Evolutionary conservation across 129 eudicot genomes (phyloP).

Genomic region (Logfia minima): DNA sequence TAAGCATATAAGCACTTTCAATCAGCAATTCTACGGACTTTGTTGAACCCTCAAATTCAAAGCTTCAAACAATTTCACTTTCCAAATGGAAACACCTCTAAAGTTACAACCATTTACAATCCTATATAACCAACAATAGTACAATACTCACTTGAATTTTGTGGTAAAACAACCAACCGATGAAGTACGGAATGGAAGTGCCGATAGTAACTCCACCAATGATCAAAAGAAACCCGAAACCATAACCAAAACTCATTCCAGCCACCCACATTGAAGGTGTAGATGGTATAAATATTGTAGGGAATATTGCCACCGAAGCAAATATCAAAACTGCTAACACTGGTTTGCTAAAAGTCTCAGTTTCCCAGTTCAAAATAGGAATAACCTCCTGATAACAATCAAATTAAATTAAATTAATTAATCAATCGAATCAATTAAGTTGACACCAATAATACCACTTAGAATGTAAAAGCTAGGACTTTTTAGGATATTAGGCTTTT

Average conservation of each 20-base stretch:
- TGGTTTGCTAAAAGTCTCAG: constrained; percentile 65
- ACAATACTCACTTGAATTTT: constrained; percentile 65
- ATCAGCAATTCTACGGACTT: not conserved
- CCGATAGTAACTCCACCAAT: constrained; percentile 68
- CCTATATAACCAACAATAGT: constrained; percentile 10
- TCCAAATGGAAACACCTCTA: no score
- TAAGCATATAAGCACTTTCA: not conserved
- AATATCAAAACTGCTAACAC: constrained; percentile 65
- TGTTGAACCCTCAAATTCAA: no score
- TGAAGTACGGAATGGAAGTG: constrained; percentile 71
- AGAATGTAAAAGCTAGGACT: not conserved
- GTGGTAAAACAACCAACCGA: constrained; percentile 71
- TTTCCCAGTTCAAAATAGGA: constrained; percentile 83
- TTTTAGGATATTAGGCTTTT: not conserved
- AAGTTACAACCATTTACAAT: no score
- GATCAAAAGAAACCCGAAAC: constrained; percentile 71
- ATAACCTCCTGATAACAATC: constrained; percentile 59
- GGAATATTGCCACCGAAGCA: constrained; percentile 77
- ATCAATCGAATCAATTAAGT: not conserved
- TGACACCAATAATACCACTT: not conserved
- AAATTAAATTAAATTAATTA: not conserved
- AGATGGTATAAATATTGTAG: constrained; percentile 71
- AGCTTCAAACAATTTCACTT: no score
- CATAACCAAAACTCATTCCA: constrained; percentile 96
- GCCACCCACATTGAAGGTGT: constrained; percentile 99